Percentiles rank a stretch among this genome's conserved stretches.
phyloP scores from a whole-genome alignment of 1,284 basidiomycete species.

The Puccinia coronata region DNA sequence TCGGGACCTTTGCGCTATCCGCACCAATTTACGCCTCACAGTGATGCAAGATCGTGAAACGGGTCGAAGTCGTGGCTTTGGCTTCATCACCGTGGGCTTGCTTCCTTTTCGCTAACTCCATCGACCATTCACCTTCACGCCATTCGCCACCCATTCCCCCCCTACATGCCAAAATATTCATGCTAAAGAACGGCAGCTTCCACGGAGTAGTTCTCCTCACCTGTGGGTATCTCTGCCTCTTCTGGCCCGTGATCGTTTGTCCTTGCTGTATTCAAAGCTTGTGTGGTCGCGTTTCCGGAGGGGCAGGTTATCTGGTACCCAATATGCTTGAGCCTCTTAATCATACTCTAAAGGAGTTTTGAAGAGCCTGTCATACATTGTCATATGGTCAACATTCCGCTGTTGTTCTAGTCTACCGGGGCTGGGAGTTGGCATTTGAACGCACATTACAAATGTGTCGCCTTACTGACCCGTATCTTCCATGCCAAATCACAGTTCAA shows the following conservation, averaged over 20 bases:
- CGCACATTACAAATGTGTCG: background rate
- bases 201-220: background rate
- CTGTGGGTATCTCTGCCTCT: conserved; percentile 40
- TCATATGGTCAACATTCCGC: no score
- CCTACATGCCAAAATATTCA: background rate
- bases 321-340: background rate
- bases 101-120: conserved; percentile 20
- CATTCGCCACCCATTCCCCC: background rate
- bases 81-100: conserved; percentile 68
- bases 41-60: conserved; percentile 98
- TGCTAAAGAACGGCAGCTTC: background rate
- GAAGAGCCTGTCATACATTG: background rate
- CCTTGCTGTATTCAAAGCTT: conserved; percentile 44
- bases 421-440: background rate
- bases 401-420: background rate
- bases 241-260: conserved; percentile 27
- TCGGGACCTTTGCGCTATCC: no score
- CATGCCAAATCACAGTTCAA: conserved; percentile 49
- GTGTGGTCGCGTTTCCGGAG: conserved; percentile 42
- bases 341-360: background rate
- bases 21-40: conserved; percentile 9
- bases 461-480: background rate
- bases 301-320: background rate
- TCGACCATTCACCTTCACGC: background rate
- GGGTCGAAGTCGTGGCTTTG: conserved; percentile 91